Evolutionary conservation across 495 filamentous ascomycete species (phyloP).

Genomic region (Poronia punctata): DNA sequence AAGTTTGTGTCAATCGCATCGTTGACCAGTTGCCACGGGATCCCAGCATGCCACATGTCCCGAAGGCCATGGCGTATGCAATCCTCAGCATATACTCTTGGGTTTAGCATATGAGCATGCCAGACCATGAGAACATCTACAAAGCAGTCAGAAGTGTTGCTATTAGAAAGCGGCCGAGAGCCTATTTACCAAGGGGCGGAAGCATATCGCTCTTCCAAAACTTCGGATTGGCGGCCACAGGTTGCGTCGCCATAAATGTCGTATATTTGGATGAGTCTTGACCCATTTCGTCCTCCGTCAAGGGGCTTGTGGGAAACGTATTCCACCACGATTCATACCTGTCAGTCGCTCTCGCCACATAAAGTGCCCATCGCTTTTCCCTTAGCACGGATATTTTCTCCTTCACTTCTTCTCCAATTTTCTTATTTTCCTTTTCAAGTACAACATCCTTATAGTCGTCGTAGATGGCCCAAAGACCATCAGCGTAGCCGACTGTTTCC

Average conservation of each 20-base stretch:
- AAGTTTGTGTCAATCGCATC: slow-evolving; percentile 60
- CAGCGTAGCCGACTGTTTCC: slow-evolving; percentile 54
- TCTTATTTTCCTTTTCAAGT: slow-evolving; percentile 10
- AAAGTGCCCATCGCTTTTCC: slow-evolving; percentile 78
- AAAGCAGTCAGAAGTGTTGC: slow-evolving; percentile 6
- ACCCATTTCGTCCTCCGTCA: slow-evolving; percentile 29
- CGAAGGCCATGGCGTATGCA: slow-evolving; percentile 56
- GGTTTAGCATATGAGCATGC: slow-evolving; percentile 84
- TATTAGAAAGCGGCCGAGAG: background rate
- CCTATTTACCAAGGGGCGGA: slow-evolving; percentile 32
- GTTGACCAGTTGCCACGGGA: slow-evolving; percentile 66
- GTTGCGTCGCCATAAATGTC: slow-evolving; percentile 9
- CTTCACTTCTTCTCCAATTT: slow-evolving; percentile 14
- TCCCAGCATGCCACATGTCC: slow-evolving; percentile 54
- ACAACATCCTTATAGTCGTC: slow-evolving; percentile 30
- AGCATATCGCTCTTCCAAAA: slow-evolving; percentile 27
- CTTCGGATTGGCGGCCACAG: slow-evolving; percentile 2
- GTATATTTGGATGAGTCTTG: slow-evolving; percentile 12
- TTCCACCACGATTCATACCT: slow-evolving; percentile 71
- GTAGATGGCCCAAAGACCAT: slow-evolving; percentile 58
- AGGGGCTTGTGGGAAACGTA: slow-evolving; percentile 19
- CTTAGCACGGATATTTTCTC: slow-evolving; percentile 45
- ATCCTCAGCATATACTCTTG: slow-evolving; percentile 71
- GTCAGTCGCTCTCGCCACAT: slow-evolving; percentile 63
- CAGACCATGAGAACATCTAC: slow-evolving; percentile 83